Conservation (phyloP, 1,284 basidiomycete genomes). For the Apiotrichum domesticum region DNA sequence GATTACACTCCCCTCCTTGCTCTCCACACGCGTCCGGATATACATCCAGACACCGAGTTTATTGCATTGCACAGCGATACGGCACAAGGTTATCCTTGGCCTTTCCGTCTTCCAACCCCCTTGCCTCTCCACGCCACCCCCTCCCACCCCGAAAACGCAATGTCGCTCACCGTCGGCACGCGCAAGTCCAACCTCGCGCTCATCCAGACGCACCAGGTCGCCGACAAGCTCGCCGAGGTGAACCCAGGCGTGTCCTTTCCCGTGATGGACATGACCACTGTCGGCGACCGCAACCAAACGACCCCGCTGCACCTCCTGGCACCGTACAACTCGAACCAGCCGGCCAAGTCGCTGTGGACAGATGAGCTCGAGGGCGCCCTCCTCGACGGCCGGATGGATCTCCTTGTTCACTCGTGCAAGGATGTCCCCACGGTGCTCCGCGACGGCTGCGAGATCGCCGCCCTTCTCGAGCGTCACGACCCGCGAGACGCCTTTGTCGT, state of each 20-base stretch:
- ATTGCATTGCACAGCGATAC: too few relatives aligned
- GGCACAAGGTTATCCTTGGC: too few relatives aligned
- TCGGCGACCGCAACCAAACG: slow-evolving; percentile 84
- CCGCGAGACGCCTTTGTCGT: slow-evolving; percentile 86
- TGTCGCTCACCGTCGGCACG: slow-evolving; percentile 62
- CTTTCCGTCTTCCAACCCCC: too few relatives aligned
- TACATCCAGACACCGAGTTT: too few relatives aligned
- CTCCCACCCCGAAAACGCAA: neutral
- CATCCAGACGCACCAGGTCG: slow-evolving; percentile 73
- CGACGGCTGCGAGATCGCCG: slow-evolving; percentile 75
- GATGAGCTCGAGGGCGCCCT: slow-evolving; percentile 87
- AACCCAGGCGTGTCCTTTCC: slow-evolving; percentile 53
- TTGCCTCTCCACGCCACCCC: neutral
- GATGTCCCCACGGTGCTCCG: slow-evolving; percentile 88
- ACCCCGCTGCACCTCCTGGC: slow-evolving; percentile 52
- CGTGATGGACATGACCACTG: slow-evolving; percentile 80
- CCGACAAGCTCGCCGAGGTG: slow-evolving; percentile 54
- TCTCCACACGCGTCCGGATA: too few relatives aligned
- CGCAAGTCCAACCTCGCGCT: slow-evolving; percentile 78
- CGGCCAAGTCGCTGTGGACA: slow-evolving; percentile 86
- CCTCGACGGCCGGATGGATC: slow-evolving; percentile 67
- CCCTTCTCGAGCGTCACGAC: slow-evolving; percentile 80
- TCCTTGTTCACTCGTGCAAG: slow-evolving; percentile 90
- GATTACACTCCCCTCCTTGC: too few relatives aligned
- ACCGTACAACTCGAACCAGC: slow-evolving; percentile 32